Evolutionary conservation across 495 filamentous ascomycete genomes (phyloP).

Genomic region (Xylaria cubensis): DNA sequence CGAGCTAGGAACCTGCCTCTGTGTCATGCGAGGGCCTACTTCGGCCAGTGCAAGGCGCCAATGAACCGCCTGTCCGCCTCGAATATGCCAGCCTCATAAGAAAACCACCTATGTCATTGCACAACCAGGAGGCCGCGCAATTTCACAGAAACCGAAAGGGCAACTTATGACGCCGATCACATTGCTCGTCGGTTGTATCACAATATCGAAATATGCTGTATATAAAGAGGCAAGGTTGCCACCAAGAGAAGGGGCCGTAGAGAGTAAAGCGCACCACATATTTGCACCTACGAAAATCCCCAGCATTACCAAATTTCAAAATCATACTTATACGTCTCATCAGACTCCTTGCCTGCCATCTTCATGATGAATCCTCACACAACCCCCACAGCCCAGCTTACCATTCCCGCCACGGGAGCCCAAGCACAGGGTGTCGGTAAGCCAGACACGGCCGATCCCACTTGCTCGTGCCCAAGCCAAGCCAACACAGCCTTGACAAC

Average conservation of each 20-base stretch:
- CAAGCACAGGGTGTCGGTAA: background rate
- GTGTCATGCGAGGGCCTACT: slow-evolving; percentile 7
- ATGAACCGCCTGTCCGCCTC: background rate
- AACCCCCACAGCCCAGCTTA: background rate
- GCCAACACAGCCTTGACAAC: slow-evolving; percentile 21
- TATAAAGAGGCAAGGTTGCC: slow-evolving; percentile 10
- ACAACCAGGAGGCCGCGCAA: slow-evolving; percentile 26
- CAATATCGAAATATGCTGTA: background rate
- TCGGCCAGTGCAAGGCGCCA: slow-evolving; percentile 15
- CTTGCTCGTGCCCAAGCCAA: background rate
- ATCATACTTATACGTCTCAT: background rate
- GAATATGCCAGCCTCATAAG: background rate
- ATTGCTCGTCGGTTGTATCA: background rate
- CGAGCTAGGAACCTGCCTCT: background rate
- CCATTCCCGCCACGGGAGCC: background rate
- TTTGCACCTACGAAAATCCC: background rate
- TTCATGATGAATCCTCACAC: slow-evolving; percentile 15
- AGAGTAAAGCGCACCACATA: background rate
- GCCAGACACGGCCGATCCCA: background rate
- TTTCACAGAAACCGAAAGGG: background rate
- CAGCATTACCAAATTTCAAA: background rate
- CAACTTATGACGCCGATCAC: background rate
- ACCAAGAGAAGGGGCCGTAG: background rate
- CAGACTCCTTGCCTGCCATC: background rate
- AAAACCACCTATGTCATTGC: slow-evolving; percentile 19